Evolutionary conservation across 441 rosid species (phyloP), one percentile per base, ranked within the genome.

Genomic region (Erodium moschatum): DNA sequence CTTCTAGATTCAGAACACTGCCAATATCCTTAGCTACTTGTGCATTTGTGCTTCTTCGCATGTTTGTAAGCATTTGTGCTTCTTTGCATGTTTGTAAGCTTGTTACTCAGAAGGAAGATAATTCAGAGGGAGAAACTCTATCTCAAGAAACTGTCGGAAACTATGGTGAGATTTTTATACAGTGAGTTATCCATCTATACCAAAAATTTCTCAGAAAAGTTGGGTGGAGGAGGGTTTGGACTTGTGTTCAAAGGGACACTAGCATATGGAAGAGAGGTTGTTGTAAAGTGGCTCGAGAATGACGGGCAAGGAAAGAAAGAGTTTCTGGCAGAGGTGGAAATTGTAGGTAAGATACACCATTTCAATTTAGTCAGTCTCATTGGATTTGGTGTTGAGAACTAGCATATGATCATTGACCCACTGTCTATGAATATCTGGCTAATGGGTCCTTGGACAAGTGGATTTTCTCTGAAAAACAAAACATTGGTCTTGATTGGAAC

Each of bases 181-280:
- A 29, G 74, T 13, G 73, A 78, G 6, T 11, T 81, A 46, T 65
- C 21, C 27, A 50, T 35, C 15, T 35, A 35, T 6, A 81, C 84
- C 0, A 21, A 65, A 10, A 69, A 76, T 27, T 81, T 78, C 63
- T 69, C 35, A 27, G 63, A 64, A 64, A 72, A 72, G 58, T 69
- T 78, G 12, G 84, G 84, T 0, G 61, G 73, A 40, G 81, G 81
- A 16, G 84, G 84, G 0, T 81, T 76, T 4, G 80, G 80, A 4
- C 31, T 69, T 31, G 81, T 81, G 10, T 81, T 74, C 61, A 54
- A 74, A 13, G 80, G 78, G 10, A 60, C 24, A 19, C 40, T 74
- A 20, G 18, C 18, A 12, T 69, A 71, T 0, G 80, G 75, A 56
- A 64, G 52, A 1, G 19, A 66, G 56, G 66, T 81, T 9, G 77